These are phyloP conservation scores for Sporothrix dimorphospora DNA, from an alignment of 2,329 filamentous ascomycete genomes.

Conservation along the genomic window DNA sequence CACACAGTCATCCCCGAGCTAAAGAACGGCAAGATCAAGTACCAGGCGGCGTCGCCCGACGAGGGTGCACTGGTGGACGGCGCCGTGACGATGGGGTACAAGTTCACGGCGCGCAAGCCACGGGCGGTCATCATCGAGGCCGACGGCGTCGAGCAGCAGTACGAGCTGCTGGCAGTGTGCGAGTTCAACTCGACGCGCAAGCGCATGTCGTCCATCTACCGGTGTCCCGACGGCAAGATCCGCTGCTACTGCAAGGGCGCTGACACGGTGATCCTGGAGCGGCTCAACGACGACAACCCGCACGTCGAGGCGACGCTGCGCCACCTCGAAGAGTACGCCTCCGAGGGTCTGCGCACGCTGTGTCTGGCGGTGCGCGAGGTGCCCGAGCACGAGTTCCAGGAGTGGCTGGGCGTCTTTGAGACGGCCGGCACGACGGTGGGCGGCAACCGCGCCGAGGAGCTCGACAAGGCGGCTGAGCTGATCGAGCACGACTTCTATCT, in stretches of 20 bases:
- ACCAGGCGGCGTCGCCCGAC: slow-evolving; percentile 95
- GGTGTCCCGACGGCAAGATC: slow-evolving; percentile 94
- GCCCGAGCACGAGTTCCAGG: slow-evolving; percentile 82
- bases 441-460: slow-evolving; percentile 88
- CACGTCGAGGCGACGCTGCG: slow-evolving; percentile 87
- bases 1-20: slow-evolving; percentile 97
- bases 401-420: slow-evolving; percentile 87
- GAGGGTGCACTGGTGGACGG: slow-evolving; percentile 97
- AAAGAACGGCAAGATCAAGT: slow-evolving; percentile 82
- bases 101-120: slow-evolving; percentile 88
- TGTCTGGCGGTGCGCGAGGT: slow-evolving; percentile 95
- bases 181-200: slow-evolving; percentile 99
- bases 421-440: slow-evolving; percentile 86
- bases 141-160: slow-evolving; percentile 73
- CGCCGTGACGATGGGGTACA: slow-evolving; percentile 82
- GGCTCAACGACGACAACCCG: slow-evolving; percentile 79
- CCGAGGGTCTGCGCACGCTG: slow-evolving; percentile 90
- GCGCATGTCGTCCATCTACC: slow-evolving; percentile 96
- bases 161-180: slow-evolving; percentile 92
- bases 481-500: slow-evolving; percentile 92
- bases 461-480: slow-evolving; percentile 95
- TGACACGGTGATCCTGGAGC: slow-evolving; percentile 95
- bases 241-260: slow-evolving; percentile 94
- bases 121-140: slow-evolving; percentile 82
- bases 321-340: slow-evolving; percentile 98